Evolutionary conservation across 2,329 filamentous ascomycete genomes (phyloP), one percentile per base, ranked within the genome.

Genomic region (Monosporascus cannonballus): DNA sequence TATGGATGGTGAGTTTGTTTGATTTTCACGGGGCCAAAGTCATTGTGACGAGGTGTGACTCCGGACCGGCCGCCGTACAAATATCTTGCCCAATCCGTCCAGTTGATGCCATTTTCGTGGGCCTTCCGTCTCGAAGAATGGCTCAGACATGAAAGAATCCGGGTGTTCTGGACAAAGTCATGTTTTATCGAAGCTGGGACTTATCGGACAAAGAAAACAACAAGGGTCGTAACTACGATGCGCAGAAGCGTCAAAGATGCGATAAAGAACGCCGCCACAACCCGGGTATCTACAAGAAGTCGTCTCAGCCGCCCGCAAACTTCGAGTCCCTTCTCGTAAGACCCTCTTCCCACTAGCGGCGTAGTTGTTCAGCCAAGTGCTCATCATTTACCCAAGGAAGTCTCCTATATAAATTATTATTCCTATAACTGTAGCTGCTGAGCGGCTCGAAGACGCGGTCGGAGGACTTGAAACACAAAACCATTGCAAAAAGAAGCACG

Each of bases 281-380:
- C 47, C 52, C 56, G 55, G 54, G 56, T 56, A 60, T 41, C 20
- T 66, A 65, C 62, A 66, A 66, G 64, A 66, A 65, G 55, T 59
- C 55, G 47, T 57, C 24, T 17, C 45, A 51, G 46, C 54, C 62
- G 47, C 56, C 55, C 56, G 53, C 55, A 50, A 60, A 57, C 42
- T 58, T 56, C 55, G 53, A 50, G 50, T 52, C 51, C 34, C 24
- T 53, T 56, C 56, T 54, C 54, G 38, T 51, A 51, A 46, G 54
- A 46, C 48, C 56, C 54, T 57, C 56, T 58, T 41, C 50, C 59
- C 55, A 61, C 56, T 59, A 61, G 60, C 58, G 49, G 55, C 54
- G 52, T 64, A 61, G 61, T 61, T 57, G 59, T 54, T 54, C 53
- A 60, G 56, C 47, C 59, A 61, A 63, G 59, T 60, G 59, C 61